phyloP scores from a whole-genome alignment of 371 early-diverging fungal genomes.

The Basidiobolus meristosporus region DNA sequence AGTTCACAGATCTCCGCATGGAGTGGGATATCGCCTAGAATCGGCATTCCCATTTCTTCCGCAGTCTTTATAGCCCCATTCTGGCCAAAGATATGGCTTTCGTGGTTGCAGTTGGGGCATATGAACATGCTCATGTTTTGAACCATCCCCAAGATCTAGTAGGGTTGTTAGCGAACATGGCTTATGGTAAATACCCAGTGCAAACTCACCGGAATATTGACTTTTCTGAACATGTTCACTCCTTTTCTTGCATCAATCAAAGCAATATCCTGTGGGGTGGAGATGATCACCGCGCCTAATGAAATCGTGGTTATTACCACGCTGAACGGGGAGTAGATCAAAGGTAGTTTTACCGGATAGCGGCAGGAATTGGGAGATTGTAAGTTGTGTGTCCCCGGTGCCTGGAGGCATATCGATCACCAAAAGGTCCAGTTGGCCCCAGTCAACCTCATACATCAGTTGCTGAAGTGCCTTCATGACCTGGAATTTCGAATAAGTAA shows the following conservation, averaged over 20 bases:
- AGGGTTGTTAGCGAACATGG: background rate
- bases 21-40: constrained; percentile 64
- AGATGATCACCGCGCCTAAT: constrained; percentile 63
- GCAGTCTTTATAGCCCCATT: constrained; percentile 41
- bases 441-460: constrained; percentile 64
- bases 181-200: background rate
- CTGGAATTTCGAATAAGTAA: constrained; percentile 6
- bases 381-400: constrained; percentile 77
- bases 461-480: constrained; percentile 87
- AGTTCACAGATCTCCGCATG: constrained; percentile 48
- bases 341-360: constrained; percentile 24
- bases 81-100: constrained; percentile 61
- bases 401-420: constrained; percentile 89
- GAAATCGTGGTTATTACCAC: background rate
- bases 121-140: constrained; percentile 75
- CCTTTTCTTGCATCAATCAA: constrained; percentile 68
- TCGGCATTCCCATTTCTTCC: constrained; percentile 29
- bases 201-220: constrained; percentile 52
- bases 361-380: constrained; percentile 61
- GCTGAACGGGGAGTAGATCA: too few species aligned
- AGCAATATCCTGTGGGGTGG: constrained; percentile 83
- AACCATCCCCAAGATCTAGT: constrained; percentile 67
- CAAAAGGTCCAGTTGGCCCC: constrained; percentile 56
- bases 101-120: constrained; percentile 67
- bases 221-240: constrained; percentile 62